Percentiles rank a stretch among this genome's conserved stretches.
Conservation (phyloP, 2,329 filamentous ascomycete species). For the Sordariomycetes sp. region DNA sequence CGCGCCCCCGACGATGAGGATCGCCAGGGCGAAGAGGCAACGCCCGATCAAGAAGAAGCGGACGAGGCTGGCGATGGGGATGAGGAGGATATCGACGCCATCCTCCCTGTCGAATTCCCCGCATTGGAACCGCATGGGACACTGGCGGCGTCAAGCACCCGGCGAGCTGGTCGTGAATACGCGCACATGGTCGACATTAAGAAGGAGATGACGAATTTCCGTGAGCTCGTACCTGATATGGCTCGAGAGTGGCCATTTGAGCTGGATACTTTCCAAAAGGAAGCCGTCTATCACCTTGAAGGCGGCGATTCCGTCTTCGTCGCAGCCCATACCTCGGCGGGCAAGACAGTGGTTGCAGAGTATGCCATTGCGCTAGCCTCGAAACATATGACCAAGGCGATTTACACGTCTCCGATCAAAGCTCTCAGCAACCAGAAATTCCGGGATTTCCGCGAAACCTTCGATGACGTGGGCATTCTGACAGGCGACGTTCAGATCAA, state of each 20-base stretch:
- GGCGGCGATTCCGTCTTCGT: constrained; percentile 97
- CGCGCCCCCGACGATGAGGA: constrained; percentile 13
- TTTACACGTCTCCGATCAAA: constrained; percentile 98
- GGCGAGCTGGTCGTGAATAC: constrained; percentile 78
- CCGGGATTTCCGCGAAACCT: constrained; percentile 79
- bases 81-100: constrained; percentile 63
- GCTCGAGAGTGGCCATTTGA: constrained; percentile 95
- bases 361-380: constrained; percentile 93
- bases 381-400: constrained; percentile 99
- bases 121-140: constrained; percentile 76
- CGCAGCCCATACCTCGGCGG: constrained; percentile 92
- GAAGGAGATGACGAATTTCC: constrained; percentile 86
- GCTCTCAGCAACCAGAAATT: constrained; percentile 98
- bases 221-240: constrained; percentile 90
- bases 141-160: constrained; percentile 59
- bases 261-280: constrained; percentile 95
- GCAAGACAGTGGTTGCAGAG: constrained; percentile 96
- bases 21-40: background rate
- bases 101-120: constrained; percentile 88
- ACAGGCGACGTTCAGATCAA: constrained; percentile 98
- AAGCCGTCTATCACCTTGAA: constrained; percentile 94
- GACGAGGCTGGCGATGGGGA: constrained; percentile 20
- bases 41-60: constrained; percentile 6
- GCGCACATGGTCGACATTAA: constrained; percentile 97
- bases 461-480: constrained; percentile 92